Conservation (phyloP, 345 rosid genomes). For the Excoecaria cochinchinensis region DNA sequence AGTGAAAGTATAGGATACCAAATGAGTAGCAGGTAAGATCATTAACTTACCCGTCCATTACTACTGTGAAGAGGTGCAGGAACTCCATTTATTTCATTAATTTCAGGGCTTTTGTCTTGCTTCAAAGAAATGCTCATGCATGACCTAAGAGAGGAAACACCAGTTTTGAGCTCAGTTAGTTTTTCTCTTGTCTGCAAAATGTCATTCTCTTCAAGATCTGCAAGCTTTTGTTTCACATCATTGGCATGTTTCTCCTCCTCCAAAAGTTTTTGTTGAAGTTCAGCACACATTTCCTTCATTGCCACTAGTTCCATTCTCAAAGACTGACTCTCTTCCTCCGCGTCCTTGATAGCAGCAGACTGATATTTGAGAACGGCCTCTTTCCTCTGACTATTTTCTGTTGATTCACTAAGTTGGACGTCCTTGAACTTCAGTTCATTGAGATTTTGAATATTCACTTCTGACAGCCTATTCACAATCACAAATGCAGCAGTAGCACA, state of each 20-base stretch:
- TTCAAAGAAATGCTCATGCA: conserved; percentile 44
- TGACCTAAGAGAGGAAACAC: conserved; percentile 58
- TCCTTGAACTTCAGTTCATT: conserved; percentile 52
- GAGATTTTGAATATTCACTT: conserved; percentile 38
- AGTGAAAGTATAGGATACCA: conserved; percentile 12
- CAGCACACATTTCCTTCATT: conserved; percentile 43
- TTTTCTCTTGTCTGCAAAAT: conserved; percentile 55
- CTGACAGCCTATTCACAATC: conserved; percentile 66
- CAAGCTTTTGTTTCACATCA: conserved; percentile 51
- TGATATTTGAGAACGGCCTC: conserved; percentile 43
- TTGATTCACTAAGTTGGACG: conserved; percentile 41
- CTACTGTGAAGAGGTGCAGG: conserved; percentile 23
- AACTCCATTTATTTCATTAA: conserved; percentile 25
- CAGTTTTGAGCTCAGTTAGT: conserved; percentile 58
- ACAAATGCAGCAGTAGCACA: conserved; percentile 82
- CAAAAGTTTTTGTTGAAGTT: conserved; percentile 43
- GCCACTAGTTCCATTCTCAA: conserved; percentile 46
- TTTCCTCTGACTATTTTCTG: conserved; percentile 39
- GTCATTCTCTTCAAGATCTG: conserved; percentile 55
- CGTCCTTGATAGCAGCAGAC: conserved; percentile 35
- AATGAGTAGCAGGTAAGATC: conserved; percentile 19
- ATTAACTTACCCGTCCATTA: conserved; percentile 57
- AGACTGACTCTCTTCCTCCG: conserved; percentile 40
- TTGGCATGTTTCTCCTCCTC: conserved; percentile 49
- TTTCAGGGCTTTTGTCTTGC: conserved; percentile 32